These are phyloP conservation scores for Apiospora malaysiana DNA, from an alignment of 2,329 filamentous ascomycete species.

Conservation along the genomic window DNA sequence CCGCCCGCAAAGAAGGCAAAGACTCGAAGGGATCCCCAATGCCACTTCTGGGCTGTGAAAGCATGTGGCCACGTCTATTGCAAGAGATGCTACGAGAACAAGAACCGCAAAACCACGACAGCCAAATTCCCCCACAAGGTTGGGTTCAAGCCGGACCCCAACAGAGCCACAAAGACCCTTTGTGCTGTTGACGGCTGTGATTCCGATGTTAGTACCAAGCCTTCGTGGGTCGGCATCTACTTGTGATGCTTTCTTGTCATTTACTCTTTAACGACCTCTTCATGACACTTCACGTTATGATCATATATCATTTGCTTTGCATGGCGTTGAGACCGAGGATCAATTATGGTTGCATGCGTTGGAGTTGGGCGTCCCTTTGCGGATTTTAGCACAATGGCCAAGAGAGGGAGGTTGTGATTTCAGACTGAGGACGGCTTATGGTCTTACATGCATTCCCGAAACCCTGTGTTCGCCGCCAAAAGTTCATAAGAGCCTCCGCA, in stretches of 20 bases:
- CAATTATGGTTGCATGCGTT: not conserved
- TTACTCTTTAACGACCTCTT: constrained; percentile 13
- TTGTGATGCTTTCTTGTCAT: constrained; percentile 41
- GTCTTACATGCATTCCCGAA: not conserved
- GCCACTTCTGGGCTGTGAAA: constrained; percentile 92
- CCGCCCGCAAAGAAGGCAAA: constrained; percentile 46
- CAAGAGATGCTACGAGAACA: constrained; percentile 64
- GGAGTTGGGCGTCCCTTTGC: constrained; percentile 9
- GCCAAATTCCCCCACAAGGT: constrained; percentile 30
- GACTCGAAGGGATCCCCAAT: constrained; percentile 66
- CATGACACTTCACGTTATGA: not conserved
- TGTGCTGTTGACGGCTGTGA: constrained; percentile 65
- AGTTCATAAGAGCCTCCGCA: not conserved
- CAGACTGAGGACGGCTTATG: not conserved
- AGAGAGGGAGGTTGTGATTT: not conserved
- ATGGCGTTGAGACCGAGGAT: constrained; percentile 10
- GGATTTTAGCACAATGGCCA: not conserved
- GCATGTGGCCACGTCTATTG: constrained; percentile 86
- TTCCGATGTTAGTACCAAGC: constrained; percentile 58
- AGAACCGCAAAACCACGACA: constrained; percentile 47
- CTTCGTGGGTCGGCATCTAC: constrained; percentile 67
- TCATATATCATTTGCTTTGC: constrained; percentile 18
- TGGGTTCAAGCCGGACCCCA: constrained; percentile 45
- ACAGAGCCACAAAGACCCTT: constrained; percentile 45
- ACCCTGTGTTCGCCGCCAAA: not conserved